Evolutionary conservation across 257 asterid genomes (phyloP).

Genomic region (Solanum tarijense): DNA sequence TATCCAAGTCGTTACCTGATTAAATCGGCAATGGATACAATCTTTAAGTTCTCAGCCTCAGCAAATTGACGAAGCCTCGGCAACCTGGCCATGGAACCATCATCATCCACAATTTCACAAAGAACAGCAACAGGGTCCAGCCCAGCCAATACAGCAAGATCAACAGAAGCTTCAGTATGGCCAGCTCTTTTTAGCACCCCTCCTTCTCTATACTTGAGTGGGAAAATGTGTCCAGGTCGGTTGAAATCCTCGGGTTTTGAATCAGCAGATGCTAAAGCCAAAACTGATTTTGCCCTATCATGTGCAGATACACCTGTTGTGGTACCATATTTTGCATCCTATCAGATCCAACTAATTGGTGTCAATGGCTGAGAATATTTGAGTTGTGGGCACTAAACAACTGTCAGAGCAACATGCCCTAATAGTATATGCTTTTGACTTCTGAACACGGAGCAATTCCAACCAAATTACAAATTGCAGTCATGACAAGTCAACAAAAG

Average conservation of each 20-base stretch:
- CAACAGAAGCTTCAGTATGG: slow-evolving; percentile 97
- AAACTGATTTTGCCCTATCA: slow-evolving; percentile 76
- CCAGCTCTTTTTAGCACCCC: slow-evolving; percentile 99
- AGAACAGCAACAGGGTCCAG: slow-evolving; percentile 74
- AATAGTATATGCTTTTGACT: background rate
- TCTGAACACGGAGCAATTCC: background rate
- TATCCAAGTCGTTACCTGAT: slow-evolving; percentile 43
- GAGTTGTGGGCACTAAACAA: background rate
- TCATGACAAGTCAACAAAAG: background rate
- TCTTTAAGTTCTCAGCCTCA: slow-evolving; percentile 54
- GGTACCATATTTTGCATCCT: slow-evolving; percentile 97
- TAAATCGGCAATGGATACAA: slow-evolving; percentile 82
- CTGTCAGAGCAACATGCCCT: background rate
- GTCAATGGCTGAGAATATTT: background rate
- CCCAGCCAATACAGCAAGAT: slow-evolving; percentile 80
- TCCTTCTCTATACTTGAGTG: slow-evolving; percentile 84
- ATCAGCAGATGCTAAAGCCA: slow-evolving; percentile 69
- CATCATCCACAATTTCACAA: slow-evolving; percentile 93
- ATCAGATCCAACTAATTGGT: slow-evolving; percentile 7
- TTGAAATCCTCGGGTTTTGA: slow-evolving; percentile 87
- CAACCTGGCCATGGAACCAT: slow-evolving; percentile 97
- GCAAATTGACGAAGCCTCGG: slow-evolving; percentile 67
- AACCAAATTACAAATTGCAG: background rate
- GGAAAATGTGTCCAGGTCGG: slow-evolving; percentile 98
- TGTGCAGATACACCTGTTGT: slow-evolving; percentile 93